Evolutionary conservation across 306 rosid genomes (phyloP).

Genomic region (Nissolia schottii): DNA sequence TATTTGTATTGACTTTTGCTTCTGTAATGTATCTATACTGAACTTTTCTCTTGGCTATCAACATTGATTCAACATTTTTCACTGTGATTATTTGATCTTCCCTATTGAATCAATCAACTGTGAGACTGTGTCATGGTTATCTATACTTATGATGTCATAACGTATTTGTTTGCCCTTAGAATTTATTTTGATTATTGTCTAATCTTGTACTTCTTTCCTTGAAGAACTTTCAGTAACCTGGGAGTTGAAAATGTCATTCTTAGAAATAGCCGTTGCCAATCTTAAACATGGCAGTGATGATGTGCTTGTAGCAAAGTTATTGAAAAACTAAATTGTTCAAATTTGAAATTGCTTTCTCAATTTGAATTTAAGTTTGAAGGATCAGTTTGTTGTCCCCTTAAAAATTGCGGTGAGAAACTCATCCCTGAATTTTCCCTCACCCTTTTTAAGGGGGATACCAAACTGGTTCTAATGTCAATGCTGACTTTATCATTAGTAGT

Average conservation of each 20-base stretch:
- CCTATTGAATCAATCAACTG: not conserved
- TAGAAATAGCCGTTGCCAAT: not conserved
- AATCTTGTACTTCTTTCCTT: not conserved
- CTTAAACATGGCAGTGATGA: slow-evolving; percentile 6
- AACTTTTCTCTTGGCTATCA: not conserved
- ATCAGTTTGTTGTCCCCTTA: not conserved
- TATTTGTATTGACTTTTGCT: slow-evolving; percentile 4
- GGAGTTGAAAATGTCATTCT: not conserved
- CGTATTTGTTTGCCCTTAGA: not conserved
- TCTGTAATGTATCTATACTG: not conserved
- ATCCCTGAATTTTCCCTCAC: not conserved
- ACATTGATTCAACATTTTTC: slow-evolving; percentile 1
- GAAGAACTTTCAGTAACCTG: not conserved
- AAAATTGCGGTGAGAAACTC: not conserved
- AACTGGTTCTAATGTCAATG: not conserved
- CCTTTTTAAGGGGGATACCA: not conserved
- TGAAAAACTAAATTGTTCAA: not conserved
- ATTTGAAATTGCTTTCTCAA: not conserved
- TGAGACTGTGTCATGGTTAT: slow-evolving; percentile 10
- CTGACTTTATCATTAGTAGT: not conserved
- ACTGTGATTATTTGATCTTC: slow-evolving; percentile 10
- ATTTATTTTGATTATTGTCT: not conserved
- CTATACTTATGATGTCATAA: not conserved
- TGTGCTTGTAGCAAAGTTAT: not conserved
- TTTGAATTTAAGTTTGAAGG: not conserved